These are phyloP conservation scores for Microdochium nivale DNA, from an alignment of 2,329 filamentous ascomycete genomes.

Conservation along the genomic window DNA sequence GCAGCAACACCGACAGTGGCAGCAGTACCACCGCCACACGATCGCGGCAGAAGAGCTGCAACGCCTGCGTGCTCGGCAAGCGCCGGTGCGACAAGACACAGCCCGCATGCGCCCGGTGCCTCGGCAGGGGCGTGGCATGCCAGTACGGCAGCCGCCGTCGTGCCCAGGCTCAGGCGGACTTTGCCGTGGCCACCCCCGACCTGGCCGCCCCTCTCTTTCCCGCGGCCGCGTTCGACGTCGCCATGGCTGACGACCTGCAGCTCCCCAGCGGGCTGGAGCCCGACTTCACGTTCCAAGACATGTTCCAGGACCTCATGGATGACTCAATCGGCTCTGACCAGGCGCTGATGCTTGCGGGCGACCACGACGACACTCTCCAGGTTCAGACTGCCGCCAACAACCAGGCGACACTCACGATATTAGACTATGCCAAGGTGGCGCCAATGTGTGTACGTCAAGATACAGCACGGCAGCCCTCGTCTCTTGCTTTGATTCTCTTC, in stretches of 20 bases:
- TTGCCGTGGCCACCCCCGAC: background rate
- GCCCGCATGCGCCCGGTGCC: constrained; percentile 33
- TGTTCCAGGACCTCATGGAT: background rate
- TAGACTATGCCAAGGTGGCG: constrained; percentile 12
- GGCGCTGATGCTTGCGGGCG: background rate
- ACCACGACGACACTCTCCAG: background rate
- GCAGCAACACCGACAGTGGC: constrained; percentile 15
- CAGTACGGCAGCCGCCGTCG: constrained; percentile 20
- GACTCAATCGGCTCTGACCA: background rate
- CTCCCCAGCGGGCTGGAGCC: background rate
- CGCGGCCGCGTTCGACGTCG: background rate
- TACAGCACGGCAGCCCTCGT: background rate
- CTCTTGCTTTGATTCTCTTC: background rate
- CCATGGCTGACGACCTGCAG: background rate
- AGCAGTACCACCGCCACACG: no score
- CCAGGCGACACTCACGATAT: constrained; percentile 5
- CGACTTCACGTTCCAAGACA: background rate
- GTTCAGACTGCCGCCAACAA: no score
- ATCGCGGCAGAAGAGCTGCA: constrained; percentile 44
- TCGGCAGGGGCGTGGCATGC: constrained; percentile 30
- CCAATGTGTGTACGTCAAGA: constrained; percentile 12
- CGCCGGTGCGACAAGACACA: constrained; percentile 36
- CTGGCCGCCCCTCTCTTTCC: background rate
- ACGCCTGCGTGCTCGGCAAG: constrained; percentile 38
- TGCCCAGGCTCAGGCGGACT: constrained; percentile 1